phyloP scores from a whole-genome alignment of 2,329 filamentous ascomycete species.

The Paracorniculantispora psalliotae region DNA sequence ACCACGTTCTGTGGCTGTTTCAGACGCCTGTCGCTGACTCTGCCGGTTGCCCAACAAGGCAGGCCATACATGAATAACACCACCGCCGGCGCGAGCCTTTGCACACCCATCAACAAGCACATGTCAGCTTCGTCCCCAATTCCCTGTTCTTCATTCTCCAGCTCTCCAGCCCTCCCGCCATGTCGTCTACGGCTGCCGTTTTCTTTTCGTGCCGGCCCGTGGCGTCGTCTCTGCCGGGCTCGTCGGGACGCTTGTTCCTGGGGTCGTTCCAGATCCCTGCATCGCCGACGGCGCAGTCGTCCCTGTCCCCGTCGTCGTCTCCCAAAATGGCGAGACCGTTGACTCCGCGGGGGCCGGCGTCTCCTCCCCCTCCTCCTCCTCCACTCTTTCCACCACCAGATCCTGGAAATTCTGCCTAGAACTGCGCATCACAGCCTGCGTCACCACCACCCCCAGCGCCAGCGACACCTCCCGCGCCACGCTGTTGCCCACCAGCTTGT shows the following conservation, averaged over 20 bases:
- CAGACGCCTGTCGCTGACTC: constrained; percentile 1
- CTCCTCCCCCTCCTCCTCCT: neutral
- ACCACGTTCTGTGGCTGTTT: neutral
- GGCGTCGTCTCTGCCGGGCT: neutral
- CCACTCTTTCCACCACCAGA: neutral
- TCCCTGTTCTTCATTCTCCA: no score
- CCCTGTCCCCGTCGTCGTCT: neutral
- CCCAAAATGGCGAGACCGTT: neutral
- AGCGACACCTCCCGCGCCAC: constrained; percentile 66
- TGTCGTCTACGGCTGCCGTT: neutral
- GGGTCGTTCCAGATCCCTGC: neutral
- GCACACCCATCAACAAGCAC: neutral
- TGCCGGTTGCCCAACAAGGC: neutral
- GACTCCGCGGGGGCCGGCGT: neutral
- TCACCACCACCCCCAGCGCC: constrained; percentile 58
- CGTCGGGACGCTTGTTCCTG: neutral
- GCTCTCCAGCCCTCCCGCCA: neutral
- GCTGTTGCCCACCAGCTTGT: constrained; percentile 69
- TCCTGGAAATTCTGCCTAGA: neutral
- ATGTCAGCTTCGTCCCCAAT: neutral
- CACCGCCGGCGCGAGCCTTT: neutral
- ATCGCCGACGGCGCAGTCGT: no score
- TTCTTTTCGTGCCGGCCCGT: neutral
- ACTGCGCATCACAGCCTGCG: constrained; percentile 45
- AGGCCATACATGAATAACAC: neutral